Evolutionary conservation across 441 rosid genomes (phyloP).

Genomic region (Isatis lusitanica): DNA sequence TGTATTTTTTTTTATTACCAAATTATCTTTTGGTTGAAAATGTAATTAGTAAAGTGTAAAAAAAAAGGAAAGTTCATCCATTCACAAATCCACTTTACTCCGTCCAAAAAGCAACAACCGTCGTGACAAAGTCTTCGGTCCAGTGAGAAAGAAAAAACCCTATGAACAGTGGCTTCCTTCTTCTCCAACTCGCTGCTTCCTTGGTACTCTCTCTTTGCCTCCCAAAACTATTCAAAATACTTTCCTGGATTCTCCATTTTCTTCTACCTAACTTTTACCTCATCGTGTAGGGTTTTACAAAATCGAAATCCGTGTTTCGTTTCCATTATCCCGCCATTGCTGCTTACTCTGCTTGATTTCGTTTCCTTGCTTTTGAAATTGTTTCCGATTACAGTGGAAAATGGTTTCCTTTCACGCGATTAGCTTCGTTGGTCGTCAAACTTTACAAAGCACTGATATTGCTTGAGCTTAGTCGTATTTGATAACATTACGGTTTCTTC

Average conservation of each 20-base stretch:
- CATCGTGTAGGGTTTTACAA: constrained; percentile 20
- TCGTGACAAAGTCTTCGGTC: background rate
- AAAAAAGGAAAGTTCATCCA: background rate
- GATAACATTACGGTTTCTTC: background rate
- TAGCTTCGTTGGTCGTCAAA: constrained; percentile 10
- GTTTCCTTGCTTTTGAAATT: background rate
- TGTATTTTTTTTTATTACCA: background rate
- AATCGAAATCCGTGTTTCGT: background rate
- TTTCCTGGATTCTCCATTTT: background rate
- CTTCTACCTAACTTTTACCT: background rate
- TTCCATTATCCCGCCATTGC: constrained; percentile 20
- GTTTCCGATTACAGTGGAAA: background rate
- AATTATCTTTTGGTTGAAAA: background rate
- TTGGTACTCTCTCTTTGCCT: background rate
- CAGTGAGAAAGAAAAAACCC: background rate
- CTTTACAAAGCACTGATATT: background rate
- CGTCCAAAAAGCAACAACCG: constrained; percentile 17
- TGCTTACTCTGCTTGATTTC: background rate
- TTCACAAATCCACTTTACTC: background rate
- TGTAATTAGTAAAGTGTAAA: background rate
- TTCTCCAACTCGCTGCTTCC: constrained; percentile 30
- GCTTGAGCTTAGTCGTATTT: background rate
- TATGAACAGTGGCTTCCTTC: constrained; percentile 29
- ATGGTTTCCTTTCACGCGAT: background rate
- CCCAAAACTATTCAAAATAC: background rate